Conservation (phyloP, 1,284 basidiomycete genomes). For the Ceratorhiza oryzae-sativae region DNA sequence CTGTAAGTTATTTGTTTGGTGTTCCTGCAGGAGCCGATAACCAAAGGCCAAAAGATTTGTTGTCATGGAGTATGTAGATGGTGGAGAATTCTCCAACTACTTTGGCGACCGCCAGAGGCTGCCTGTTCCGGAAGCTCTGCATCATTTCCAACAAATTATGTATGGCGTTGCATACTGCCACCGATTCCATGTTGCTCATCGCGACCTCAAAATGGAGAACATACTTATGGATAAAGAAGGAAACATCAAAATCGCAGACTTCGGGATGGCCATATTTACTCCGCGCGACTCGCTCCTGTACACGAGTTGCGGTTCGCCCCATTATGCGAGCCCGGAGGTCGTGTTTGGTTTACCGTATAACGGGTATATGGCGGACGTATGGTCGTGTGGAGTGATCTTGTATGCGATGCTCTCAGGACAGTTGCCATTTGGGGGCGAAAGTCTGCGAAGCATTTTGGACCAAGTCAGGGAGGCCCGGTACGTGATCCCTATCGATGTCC, state of each 20-base stretch:
- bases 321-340: constrained; percentile 98
- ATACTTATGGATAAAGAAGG: constrained; percentile 82
- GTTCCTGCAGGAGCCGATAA: background rate
- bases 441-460: constrained; percentile 75
- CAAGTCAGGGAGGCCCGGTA: constrained; percentile 87
- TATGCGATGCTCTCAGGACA: constrained; percentile 90
- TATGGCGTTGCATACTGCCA: constrained; percentile 96
- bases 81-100: constrained; percentile 97
- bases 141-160: constrained; percentile 97
- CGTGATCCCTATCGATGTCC: constrained; percentile 83
- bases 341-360: constrained; percentile 86
- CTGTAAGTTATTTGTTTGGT: constrained; percentile 60
- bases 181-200: constrained; percentile 95
- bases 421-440: constrained; percentile 93
- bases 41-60: constrained; percentile 58
- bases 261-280: constrained; percentile 98
- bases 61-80: constrained; percentile 96
- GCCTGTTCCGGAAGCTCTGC: constrained; percentile 79
- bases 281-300: constrained; percentile 69
- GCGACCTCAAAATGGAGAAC: constrained; percentile 98
- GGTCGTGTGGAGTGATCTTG: constrained; percentile 98
- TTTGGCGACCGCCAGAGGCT: constrained; percentile 87
- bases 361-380: constrained; percentile 91
- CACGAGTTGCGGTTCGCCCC: constrained; percentile 94
- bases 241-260: constrained; percentile 98